Conservation (phyloP, 2,329 filamentous ascomycete genomes). For the Cladophialophora immunda region DNA sequence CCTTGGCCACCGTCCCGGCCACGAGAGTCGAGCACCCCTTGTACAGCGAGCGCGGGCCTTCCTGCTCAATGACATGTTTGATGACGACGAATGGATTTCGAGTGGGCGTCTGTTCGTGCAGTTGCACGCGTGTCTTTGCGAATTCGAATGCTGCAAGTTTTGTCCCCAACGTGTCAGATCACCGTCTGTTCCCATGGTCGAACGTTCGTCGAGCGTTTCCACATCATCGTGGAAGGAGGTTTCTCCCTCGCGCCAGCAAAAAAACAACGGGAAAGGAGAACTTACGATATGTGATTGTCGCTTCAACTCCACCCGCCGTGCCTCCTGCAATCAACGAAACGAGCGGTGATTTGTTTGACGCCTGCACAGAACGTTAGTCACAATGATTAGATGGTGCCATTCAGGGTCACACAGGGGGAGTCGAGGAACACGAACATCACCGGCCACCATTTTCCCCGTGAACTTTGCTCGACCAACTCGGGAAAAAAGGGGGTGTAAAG, state of each 20-base stretch:
- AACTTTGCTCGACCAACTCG: background rate
- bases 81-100: slow-evolving; percentile 68
- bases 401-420: background rate
- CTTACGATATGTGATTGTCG: slow-evolving; percentile 53
- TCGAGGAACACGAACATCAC: slow-evolving; percentile 21
- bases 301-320: slow-evolving; percentile 63
- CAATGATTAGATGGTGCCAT: background rate
- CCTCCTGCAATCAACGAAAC: slow-evolving; percentile 62
- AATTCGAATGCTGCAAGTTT: slow-evolving; percentile 66
- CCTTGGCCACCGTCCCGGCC: slow-evolving; percentile 69
- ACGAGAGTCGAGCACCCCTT: slow-evolving; percentile 70
- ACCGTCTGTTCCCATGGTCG: background rate
- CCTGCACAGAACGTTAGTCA: slow-evolving; percentile 10
- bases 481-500: background rate
- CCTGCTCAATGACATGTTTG: slow-evolving; percentile 60
- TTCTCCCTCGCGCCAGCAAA: background rate
- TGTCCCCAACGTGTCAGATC: background rate
- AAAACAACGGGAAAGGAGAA: background rate
- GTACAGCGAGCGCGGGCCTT: slow-evolving; percentile 68
- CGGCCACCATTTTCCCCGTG: slow-evolving; percentile 25
- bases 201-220: background rate
- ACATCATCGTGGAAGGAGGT: background rate
- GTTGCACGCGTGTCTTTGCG: slow-evolving; percentile 70
- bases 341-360: slow-evolving; percentile 43
- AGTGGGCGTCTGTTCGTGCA: slow-evolving; percentile 55